These are phyloP conservation scores for Phellinidium pouzarii DNA, from an alignment of 1,284 basidiomycete species.

Conservation along the genomic window DNA sequence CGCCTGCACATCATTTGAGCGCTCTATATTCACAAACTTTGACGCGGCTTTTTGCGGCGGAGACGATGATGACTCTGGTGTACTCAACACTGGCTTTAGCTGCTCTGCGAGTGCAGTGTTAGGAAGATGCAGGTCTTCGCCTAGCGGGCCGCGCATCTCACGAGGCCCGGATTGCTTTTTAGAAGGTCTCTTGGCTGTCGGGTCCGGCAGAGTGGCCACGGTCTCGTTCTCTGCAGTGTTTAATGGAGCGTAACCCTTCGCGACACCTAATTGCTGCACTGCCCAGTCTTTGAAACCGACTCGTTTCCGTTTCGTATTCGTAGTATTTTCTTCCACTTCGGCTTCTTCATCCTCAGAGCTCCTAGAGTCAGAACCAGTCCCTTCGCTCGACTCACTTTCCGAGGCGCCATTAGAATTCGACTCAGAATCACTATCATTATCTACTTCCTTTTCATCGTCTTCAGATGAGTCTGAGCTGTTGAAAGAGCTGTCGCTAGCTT, in stretches of 20 bases:
- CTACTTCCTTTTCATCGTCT: constrained; percentile 27
- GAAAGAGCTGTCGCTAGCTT: constrained; percentile 49
- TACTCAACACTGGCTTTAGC: constrained; percentile 29
- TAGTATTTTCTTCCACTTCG: not conserved
- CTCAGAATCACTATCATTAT: constrained; percentile 20
- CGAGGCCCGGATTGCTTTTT: constrained; percentile 26
- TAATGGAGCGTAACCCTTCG: constrained; percentile 44
- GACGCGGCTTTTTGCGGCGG: constrained; percentile 15
- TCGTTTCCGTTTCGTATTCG: constrained; percentile 33
- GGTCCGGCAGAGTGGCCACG: not conserved
- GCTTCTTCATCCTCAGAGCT: not conserved
- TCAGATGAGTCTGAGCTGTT: constrained; percentile 67
- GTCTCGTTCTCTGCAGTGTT: constrained; percentile 22
- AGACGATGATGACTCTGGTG: constrained; percentile 6
- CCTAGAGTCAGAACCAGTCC: constrained; percentile 16
- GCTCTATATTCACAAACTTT: constrained; percentile 57
- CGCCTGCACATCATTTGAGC: constrained; percentile 72
- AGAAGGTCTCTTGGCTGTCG: constrained; percentile 39
- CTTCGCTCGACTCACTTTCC: not conserved
- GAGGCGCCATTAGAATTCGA: constrained; percentile 17
- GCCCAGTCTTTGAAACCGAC: constrained; percentile 84
- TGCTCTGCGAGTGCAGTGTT: constrained; percentile 52
- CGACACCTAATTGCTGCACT: constrained; percentile 57
- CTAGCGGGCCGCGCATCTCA: constrained; percentile 61
- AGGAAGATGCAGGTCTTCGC: constrained; percentile 58